phyloP scores from a whole-genome alignment of 2,329 filamentous ascomycete species.

The Sphaerulina vaccinii region DNA sequence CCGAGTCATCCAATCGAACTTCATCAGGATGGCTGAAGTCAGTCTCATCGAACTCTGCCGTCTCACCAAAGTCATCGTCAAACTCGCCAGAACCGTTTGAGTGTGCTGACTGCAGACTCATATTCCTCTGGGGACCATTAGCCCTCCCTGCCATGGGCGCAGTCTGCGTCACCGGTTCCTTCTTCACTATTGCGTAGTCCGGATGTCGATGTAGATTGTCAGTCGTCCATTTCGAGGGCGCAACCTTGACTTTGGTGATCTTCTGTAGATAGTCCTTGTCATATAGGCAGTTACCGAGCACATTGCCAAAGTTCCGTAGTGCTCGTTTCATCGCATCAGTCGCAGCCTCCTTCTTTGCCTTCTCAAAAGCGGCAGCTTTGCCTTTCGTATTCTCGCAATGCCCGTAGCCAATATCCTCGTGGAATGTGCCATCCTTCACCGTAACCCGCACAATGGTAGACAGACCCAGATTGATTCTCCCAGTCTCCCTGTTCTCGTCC shows the following conservation, averaged over 20 bases:
- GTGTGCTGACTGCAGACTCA: conserved; percentile 35
- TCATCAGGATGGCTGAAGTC: conserved; percentile 69
- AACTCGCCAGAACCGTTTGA: conserved; percentile 43
- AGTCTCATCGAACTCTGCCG: conserved; percentile 57
- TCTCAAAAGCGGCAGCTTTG: conserved; percentile 94
- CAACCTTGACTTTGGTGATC: conserved; percentile 84
- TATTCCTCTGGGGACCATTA: conserved; percentile 24
- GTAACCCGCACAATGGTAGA: conserved; percentile 90
- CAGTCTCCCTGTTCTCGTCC: conserved; percentile 75
- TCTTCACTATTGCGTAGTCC: conserved; percentile 65
- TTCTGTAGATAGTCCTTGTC: conserved; percentile 90
- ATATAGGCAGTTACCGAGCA: conserved; percentile 97
- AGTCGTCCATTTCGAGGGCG: conserved; percentile 74
- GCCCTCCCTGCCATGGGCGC: conserved; percentile 14
- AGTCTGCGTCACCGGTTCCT: conserved; percentile 42
- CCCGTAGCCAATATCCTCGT: conserved; percentile 96
- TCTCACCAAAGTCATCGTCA: conserved; percentile 56
- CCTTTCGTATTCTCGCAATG: conserved; percentile 94
- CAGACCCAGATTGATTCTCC: conserved; percentile 79
- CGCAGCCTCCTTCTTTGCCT: conserved; percentile 96
- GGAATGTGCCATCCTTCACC: conserved; percentile 88
- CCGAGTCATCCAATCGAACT: conserved; percentile 55
- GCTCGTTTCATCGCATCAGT: conserved; percentile 92
- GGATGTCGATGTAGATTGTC: conserved; percentile 77
- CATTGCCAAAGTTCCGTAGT: conserved; percentile 88